Conservation (phyloP, 192 early-diverging fungal species). For the Coemansia asiatica region DNA sequence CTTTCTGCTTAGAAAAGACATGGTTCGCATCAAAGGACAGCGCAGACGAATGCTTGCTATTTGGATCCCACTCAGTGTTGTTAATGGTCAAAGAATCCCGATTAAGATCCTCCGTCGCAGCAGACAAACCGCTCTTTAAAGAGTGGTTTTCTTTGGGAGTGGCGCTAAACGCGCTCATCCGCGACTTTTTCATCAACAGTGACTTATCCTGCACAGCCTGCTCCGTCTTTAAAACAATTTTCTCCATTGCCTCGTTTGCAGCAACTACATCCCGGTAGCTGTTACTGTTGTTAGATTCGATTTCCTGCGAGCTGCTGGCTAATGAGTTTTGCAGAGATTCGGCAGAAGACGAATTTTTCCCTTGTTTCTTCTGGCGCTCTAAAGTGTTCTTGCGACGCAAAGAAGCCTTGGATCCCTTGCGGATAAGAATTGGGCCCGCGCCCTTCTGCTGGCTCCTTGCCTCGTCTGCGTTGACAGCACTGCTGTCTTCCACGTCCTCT, state of each 20-base stretch:
- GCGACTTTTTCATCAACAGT: constrained; percentile 4
- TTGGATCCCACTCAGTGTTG: constrained; percentile 23
- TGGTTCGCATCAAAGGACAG: not conserved
- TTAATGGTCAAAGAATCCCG: constrained; percentile 50
- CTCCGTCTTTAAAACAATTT: not conserved
- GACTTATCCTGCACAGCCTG: not conserved
- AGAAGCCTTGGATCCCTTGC: constrained; percentile 52
- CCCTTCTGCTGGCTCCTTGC: not conserved
- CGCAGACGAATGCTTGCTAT: constrained; percentile 22
- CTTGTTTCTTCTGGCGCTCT: constrained; percentile 27
- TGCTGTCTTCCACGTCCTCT: constrained; percentile 9
- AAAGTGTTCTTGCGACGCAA: constrained; percentile 46
- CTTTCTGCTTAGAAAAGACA: not conserved
- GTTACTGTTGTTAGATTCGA: constrained; percentile 5
- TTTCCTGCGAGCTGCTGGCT: constrained; percentile 9
- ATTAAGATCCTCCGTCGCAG: constrained; percentile 6
- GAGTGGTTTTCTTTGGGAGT: constrained; percentile 2
- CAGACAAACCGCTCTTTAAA: not conserved
- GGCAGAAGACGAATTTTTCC: not conserved
- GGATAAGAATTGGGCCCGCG: constrained; percentile 39
- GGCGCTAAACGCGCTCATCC: constrained; percentile 50
- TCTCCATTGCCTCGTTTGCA: not conserved
- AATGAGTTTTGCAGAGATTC: not conserved
- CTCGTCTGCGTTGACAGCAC: constrained; percentile 3
- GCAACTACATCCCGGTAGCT: not conserved